Base-by-base conservation (phyloP, 2,329 filamentous ascomycete genomes). In the Cytospora schulzeri region DNA sequence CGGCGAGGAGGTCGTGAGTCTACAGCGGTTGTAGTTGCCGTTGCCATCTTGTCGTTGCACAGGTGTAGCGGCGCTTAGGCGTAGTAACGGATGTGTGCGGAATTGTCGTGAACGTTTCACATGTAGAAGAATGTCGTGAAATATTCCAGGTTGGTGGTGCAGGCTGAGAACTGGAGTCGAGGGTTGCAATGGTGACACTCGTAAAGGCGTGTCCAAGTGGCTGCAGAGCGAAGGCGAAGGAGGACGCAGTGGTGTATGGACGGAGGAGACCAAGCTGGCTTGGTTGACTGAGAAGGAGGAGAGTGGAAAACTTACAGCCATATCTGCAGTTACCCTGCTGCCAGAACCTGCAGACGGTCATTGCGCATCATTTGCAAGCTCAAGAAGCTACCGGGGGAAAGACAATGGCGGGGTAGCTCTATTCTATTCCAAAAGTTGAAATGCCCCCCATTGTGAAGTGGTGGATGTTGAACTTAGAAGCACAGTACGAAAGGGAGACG, bases 251-350 rank as follows among this genome's bases (percentile, higher is more conserved):
- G n/a, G n/a, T n/a, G n/a, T n/a, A n/a, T n/a, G 52, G 26, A 33
- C 11, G 38, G 52, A 50, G 22, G 24, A 56, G 24, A 33, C n/a
- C n/a, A 61, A 38, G 33, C 22, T 12, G 15, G 33, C 33, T 35
- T n/a, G 28, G 22, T 2, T 15, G 55, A 26, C n/a, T 12, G 29
- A 17, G 4, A 29, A 14, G 22, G 22, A 28, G 50, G 56, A 38
- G 48, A 29, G 53, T 29, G 38, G 31, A 41, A 60, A 56, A 76
- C 81, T 57, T 76, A 84, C 83, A 77, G 73, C 83, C 83, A 70
- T 76, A 81, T 65, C 77, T 81, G 79, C 83, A 85, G 73, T 77
- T 77, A 63, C 83, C 83, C 71, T 82, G 80, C 75, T 79, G 75
- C 66, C 72, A 84, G 73, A 79, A 84, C 71, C 76, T 78, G 75